Evolutionary conservation across 2,329 filamentous ascomycete species (phyloP).

Genomic region (Ceratocystis diversiconidia): DNA sequence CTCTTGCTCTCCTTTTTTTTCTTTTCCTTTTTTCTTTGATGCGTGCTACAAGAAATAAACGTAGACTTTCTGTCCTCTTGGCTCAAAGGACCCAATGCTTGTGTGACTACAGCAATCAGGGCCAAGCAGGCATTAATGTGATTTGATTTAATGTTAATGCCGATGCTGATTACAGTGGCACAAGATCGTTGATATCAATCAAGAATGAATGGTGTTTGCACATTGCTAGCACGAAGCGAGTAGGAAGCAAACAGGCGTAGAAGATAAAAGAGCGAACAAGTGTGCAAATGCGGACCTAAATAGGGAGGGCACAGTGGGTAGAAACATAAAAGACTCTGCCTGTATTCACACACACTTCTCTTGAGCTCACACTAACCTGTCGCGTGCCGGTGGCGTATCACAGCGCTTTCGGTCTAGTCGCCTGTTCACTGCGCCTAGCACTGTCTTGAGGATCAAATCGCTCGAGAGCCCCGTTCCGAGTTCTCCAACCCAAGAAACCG

Average conservation of each 20-base stretch:
- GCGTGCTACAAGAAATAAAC: too few relatives aligned
- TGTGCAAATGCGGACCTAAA: background rate
- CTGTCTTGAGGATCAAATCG: conserved; percentile 64
- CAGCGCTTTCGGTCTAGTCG: conserved; percentile 25
- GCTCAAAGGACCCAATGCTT: background rate
- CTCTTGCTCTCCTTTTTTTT: background rate
- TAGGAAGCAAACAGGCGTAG: background rate
- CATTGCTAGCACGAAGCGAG: background rate
- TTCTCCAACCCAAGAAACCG: conserved; percentile 54
- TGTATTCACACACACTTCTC: too few relatives aligned
- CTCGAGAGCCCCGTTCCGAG: conserved; percentile 40
- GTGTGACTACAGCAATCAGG: background rate
- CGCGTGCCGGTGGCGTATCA: background rate
- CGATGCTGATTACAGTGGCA: background rate
- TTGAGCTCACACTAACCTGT: too few relatives aligned
- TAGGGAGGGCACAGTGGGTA: background rate
- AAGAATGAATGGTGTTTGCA: background rate
- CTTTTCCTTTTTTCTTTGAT: background rate
- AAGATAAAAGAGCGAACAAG: background rate
- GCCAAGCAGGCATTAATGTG: too few relatives aligned
- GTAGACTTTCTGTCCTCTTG: background rate
- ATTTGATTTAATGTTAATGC: too few relatives aligned
- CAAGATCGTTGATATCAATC: background rate
- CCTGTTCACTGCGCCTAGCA: conserved; percentile 60
- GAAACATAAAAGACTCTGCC: background rate